Evolutionary conservation across 352 stramenopile genomes (phyloP).

Genomic region (Globisporangium ultimum): DNA sequence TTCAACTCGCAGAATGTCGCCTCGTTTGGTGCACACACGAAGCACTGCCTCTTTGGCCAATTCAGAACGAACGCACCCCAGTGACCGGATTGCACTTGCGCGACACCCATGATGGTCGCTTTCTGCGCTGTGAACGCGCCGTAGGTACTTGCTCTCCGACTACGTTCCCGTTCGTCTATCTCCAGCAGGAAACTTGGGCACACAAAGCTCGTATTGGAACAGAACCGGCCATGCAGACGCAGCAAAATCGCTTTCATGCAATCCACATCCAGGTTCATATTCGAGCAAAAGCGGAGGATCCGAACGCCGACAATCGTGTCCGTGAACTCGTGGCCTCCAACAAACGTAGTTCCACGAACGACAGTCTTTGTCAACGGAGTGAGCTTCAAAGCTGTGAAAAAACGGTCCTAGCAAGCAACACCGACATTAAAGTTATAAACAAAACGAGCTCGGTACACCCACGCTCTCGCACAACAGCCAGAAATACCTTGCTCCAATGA

Average conservation of each 20-base stretch:
- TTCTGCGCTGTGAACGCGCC: constrained; percentile 1
- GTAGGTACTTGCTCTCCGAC: background rate
- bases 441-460: background rate
- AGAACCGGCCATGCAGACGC: background rate
- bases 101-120: background rate
- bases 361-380: constrained; percentile 1
- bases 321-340: background rate
- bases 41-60: background rate
- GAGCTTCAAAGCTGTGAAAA: background rate
- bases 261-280: background rate
- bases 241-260: constrained; percentile 3
- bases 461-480: background rate
- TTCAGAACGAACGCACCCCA: constrained; percentile 4
- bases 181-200: background rate
- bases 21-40: background rate
- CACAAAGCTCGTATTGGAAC: constrained; percentile 4
- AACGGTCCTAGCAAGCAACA: background rate
- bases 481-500: constrained; percentile 3
- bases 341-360: background rate
- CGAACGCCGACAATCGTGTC: constrained; percentile 1
- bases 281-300: constrained; percentile 1
- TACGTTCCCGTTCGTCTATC: background rate
- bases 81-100: background rate
- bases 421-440: too few relatives aligned
- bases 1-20: constrained; percentile 2